phyloP scores from a whole-genome alignment of 371 early-diverging fungal species.

The Blyttiomyces sp. region DNA sequence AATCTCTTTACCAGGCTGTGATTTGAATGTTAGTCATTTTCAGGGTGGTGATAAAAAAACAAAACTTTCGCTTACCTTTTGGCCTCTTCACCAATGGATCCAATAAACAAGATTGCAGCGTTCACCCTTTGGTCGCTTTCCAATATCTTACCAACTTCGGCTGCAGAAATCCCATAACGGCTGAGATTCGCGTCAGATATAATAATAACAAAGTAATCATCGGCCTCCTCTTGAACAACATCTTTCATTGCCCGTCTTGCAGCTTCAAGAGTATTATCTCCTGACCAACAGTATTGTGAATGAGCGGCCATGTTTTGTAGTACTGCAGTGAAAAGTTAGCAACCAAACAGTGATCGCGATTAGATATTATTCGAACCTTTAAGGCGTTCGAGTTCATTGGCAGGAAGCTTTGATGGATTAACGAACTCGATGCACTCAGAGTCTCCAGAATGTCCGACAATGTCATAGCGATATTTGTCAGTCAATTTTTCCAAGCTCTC shows the following conservation, averaged over 20 bases:
- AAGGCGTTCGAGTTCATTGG: conserved; percentile 74
- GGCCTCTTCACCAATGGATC: conserved; percentile 19
- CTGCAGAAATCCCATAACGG: conserved; percentile 76
- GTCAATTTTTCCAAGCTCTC: conserved; percentile 81
- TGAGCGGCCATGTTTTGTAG: conserved; percentile 28
- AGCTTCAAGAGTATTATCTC: conserved; percentile 74
- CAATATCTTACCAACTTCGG: conserved; percentile 50
- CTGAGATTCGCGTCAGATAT: conserved; percentile 83
- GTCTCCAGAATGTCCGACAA: conserved; percentile 80
- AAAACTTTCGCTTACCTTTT: conserved; percentile 19
- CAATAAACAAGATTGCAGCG: conserved; percentile 46
- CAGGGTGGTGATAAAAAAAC: too few relatives aligned
- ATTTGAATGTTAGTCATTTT: too few relatives aligned
- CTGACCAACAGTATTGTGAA: conserved; percentile 27
- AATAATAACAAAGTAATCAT: conserved; percentile 76
- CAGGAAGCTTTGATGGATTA: conserved; percentile 62
- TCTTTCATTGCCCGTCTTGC: conserved; percentile 67
- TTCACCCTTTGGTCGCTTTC: conserved; percentile 31
- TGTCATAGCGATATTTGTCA: conserved; percentile 74
- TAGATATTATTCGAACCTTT: too few relatives aligned
- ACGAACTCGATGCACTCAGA: conserved; percentile 74
- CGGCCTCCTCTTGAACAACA: conserved; percentile 68
- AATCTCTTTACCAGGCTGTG: too few relatives aligned
- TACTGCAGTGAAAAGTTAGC: too few relatives aligned
- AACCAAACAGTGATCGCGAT: too few relatives aligned